Percentiles rank a stretch among this genome's conserved stretches.
These are phyloP conservation scores for Trametes sp. DNA, from an alignment of 1,284 basidiomycete genomes.

Conservation along the genomic window DNA sequence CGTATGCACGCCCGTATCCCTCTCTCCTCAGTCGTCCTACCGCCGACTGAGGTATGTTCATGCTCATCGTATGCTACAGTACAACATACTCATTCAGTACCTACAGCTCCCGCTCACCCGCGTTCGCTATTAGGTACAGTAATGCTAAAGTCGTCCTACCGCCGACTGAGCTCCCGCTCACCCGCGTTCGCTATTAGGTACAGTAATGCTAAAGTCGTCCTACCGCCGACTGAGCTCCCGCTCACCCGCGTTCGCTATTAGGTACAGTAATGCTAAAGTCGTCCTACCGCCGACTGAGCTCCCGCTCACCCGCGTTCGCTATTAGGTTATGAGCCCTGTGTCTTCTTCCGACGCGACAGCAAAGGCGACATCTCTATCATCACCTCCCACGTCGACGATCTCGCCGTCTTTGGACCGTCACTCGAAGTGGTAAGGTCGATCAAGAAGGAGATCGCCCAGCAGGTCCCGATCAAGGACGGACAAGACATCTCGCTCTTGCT, in stretches of 20 bases:
- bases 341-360: background rate
- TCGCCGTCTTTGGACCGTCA: slow-evolving; percentile 14
- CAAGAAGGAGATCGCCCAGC: slow-evolving; percentile 46
- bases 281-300: slow-evolving; percentile 14
- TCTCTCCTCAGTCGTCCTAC: background rate
- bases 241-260: too few species aligned
- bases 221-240: too few species aligned
- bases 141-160: background rate
- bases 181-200: background rate
- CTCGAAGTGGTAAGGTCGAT: slow-evolving; percentile 6
- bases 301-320: background rate
- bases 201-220: too few species aligned
- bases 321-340: slow-evolving; percentile 6
- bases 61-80: background rate
- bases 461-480: slow-evolving; percentile 36
- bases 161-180: slow-evolving; percentile 3
- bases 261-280: slow-evolving; percentile 15
- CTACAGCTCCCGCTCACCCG: slow-evolving; percentile 1
- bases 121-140: slow-evolving; percentile 2
- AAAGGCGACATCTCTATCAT: background rate
- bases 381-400: slow-evolving; percentile 18
- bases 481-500: slow-evolving; percentile 31
- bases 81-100: background rate
- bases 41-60: slow-evolving; percentile 1
- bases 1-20: background rate